Conservation (phyloP, 768 basidiomycete species). For the Leccinum pellstonianum region DNA sequence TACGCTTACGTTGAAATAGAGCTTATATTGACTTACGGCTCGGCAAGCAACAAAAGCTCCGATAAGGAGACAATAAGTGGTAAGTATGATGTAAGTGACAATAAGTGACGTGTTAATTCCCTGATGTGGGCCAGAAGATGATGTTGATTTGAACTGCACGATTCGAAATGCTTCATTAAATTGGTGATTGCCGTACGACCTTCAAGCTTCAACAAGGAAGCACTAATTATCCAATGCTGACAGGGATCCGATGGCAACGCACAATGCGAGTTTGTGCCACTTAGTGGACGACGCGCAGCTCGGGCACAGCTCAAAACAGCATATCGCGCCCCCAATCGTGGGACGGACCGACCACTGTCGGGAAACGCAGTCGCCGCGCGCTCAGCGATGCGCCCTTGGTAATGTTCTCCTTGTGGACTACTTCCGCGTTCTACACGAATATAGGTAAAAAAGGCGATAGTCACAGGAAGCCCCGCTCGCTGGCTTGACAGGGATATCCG, state of each 20-base stretch:
- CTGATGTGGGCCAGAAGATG: too few relatives aligned
- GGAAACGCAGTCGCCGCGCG: background rate
- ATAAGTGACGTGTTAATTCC: too few relatives aligned
- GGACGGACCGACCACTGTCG: background rate
- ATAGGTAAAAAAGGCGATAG: background rate
- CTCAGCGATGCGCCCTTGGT: background rate
- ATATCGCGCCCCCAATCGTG: background rate
- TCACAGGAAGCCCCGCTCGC: background rate
- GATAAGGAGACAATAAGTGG: too few relatives aligned
- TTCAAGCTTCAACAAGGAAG: background rate
- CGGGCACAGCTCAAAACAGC: background rate
- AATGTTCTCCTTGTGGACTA: background rate
- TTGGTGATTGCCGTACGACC: too few relatives aligned
- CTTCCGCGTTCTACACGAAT: background rate
- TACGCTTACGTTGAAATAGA: too few relatives aligned
- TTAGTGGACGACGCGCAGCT: background rate
- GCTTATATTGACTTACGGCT: too few relatives aligned
- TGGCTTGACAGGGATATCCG: background rate
- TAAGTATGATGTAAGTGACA: too few relatives aligned
- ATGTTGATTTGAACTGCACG: too few relatives aligned
- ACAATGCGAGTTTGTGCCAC: background rate
- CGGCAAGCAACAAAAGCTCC: too few relatives aligned
- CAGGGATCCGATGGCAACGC: background rate
- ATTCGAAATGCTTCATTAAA: too few relatives aligned
- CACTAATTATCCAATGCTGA: background rate